phyloP scores from a whole-genome alignment of 225 moss, liverwort and hornwort species.

The Antitrichia curtipendula region DNA sequence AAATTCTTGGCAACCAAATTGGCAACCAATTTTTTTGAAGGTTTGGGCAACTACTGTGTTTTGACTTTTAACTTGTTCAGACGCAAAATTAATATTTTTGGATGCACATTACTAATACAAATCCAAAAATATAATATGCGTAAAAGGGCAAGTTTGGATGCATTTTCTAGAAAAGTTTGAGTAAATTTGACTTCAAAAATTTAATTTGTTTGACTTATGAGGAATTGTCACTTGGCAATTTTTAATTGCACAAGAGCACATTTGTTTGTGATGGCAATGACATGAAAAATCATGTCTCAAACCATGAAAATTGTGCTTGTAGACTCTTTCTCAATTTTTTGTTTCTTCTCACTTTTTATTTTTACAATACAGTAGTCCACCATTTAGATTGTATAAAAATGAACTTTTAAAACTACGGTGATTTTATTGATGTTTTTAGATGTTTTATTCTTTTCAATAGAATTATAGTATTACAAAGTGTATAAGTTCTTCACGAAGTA shows the following conservation, averaged over 20 bases:
- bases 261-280: background rate
- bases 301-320: background rate
- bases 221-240: fast-evolving
- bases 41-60: too few relatives aligned
- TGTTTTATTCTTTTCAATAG: background rate
- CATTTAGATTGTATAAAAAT: too few relatives aligned
- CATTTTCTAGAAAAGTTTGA: background rate
- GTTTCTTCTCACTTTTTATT: too few relatives aligned
- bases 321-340: too few relatives aligned
- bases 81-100: background rate
- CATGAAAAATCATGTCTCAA: background rate
- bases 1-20: too few relatives aligned
- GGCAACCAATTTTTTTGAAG: too few relatives aligned
- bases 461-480: background rate
- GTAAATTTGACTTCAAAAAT: background rate
- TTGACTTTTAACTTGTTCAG: background rate
- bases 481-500: fast-evolving
- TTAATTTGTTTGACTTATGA: too few relatives aligned
- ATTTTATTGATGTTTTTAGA: background rate
- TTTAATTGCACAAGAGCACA: background rate
- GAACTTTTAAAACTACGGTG: background rate
- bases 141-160: fast-evolving
- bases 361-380: too few relatives aligned
- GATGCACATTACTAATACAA: fast-evolving
- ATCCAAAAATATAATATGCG: background rate